phyloP scores from a whole-genome alignment of 2,329 filamentous ascomycete genomes.

The Dactylonectria macrodidyma region DNA sequence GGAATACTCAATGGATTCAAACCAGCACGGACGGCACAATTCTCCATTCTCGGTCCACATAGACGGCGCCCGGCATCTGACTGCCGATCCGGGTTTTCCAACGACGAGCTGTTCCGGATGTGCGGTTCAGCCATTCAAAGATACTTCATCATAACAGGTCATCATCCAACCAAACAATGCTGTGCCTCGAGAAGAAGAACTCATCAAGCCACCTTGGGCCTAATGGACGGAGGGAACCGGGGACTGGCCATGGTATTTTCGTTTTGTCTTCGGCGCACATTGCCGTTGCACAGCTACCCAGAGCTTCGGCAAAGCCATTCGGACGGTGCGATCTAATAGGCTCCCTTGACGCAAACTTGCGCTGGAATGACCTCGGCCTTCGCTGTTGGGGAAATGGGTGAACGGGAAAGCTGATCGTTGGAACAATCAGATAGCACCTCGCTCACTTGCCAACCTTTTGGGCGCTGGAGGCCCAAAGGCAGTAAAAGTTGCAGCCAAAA shows the following conservation, averaged over 20 bases:
- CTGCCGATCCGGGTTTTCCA: conserved; percentile 14
- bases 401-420: neutral
- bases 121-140: neutral
- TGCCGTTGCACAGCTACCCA: neutral
- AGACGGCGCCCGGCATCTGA: neutral
- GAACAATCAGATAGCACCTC: neutral
- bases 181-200: neutral
- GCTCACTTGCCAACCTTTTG: neutral
- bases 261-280: neutral
- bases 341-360: neutral
- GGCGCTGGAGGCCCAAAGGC: neutral
- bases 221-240: neutral
- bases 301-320: conserved; percentile 2
- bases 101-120: conserved; percentile 15
- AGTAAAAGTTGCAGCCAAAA: too few relatives aligned
- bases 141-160: neutral
- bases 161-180: neutral
- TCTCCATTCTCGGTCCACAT: neutral
- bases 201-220: neutral
- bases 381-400: neutral
- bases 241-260: neutral
- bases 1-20: neutral
- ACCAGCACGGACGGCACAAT: neutral
- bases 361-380: conserved; percentile 16
- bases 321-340: neutral